Conservation (phyloP, 768 basidiomycete species). For the Termitomyces sp. region DNA sequence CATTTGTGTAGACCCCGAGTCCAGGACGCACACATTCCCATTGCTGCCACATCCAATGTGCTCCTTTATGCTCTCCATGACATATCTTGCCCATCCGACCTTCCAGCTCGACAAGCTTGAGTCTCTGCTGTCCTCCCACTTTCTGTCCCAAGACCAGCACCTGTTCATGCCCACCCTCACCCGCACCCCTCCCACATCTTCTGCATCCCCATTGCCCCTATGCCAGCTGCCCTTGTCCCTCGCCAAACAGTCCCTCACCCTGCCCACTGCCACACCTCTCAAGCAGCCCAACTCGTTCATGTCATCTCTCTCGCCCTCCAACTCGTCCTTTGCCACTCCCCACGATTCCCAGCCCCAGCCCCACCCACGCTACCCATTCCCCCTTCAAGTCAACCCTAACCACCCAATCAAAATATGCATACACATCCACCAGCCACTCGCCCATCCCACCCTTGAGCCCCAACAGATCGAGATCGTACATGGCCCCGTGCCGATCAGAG, state of each 20-base stretch:
- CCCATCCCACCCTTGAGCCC: constrained; percentile 76
- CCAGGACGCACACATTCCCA: constrained; percentile 55
- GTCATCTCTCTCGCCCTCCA: constrained; percentile 8
- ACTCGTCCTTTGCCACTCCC: no score
- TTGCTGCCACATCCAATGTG: constrained; percentile 65
- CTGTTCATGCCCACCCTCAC: constrained; percentile 68
- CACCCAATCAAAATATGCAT: constrained; percentile 31
- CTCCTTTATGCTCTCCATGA: constrained; percentile 52
- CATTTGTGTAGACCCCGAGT: constrained; percentile 26
- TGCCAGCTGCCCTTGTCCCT: no score
- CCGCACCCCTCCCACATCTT: constrained; percentile 26
- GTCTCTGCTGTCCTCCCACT: constrained; percentile 65
- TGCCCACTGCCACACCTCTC: not conserved
- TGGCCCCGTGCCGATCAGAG: constrained; percentile 83
- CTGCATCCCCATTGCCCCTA: constrained; percentile 11
- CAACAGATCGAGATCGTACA: constrained; percentile 80
- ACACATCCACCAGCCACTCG: constrained; percentile 76
- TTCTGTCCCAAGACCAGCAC: constrained; percentile 63
- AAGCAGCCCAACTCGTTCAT: constrained; percentile 11
- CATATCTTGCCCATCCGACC: constrained; percentile 6
- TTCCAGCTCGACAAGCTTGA: constrained; percentile 44
- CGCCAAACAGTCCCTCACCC: no score
- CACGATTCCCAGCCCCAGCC: not conserved
- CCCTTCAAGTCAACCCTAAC: no score
- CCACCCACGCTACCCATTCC: constrained; percentile 17